Evolutionary conservation across 371 early-diverging fungal species (phyloP).

Genomic region (Rhizopus microsporus): DNA sequence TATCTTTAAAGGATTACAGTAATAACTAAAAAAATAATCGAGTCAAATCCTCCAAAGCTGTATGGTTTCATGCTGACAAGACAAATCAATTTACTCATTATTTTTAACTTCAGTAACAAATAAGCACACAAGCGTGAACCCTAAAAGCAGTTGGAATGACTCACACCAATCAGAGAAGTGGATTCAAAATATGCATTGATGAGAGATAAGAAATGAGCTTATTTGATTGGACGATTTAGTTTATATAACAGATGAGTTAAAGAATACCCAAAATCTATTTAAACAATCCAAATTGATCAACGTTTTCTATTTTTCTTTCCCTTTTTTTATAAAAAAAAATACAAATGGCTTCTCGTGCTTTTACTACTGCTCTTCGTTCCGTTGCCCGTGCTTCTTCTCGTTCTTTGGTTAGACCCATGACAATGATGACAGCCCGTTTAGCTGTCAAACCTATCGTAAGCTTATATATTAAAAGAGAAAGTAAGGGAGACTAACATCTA

Average conservation of each 20-base stretch:
- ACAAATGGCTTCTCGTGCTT: conserved; percentile 44
- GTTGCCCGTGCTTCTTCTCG: conserved; percentile 41
- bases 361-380: conserved; percentile 45
- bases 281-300: neutral
- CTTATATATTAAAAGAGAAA: conserved; percentile 1
- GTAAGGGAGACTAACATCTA: neutral
- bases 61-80: neutral
- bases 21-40: neutral
- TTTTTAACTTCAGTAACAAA: conserved; percentile 3
- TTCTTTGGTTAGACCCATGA: conserved; percentile 30
- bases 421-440: conserved; percentile 8
- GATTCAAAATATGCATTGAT: conserved; percentile 29
- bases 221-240: conserved; percentile 23
- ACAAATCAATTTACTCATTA: neutral
- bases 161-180: conserved; percentile 48
- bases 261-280: conserved; percentile 1
- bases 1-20: no score
- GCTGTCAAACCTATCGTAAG: conserved; percentile 41
- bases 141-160: conserved; percentile 34
- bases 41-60: neutral
- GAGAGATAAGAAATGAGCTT: conserved; percentile 17
- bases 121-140: neutral
- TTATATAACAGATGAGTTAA: conserved; percentile 3
- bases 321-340: conserved; percentile 7
- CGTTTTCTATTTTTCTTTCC: conserved; percentile 17